phyloP scores from a whole-genome alignment of 2,329 filamentous ascomycete genomes.

The Aspergillus caelatus region DNA sequence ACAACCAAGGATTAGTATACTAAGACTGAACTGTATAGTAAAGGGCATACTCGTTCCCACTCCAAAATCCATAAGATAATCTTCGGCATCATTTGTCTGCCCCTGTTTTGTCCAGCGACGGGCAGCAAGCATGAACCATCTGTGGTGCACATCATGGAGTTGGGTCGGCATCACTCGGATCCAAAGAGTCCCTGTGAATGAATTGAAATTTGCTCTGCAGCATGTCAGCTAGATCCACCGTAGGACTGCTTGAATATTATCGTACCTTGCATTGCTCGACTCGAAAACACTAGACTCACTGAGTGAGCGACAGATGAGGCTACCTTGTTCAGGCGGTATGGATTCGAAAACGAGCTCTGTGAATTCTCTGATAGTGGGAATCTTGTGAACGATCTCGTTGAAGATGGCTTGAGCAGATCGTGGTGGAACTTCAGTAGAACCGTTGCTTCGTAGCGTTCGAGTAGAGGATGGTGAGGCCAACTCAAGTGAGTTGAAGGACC shows the following conservation, averaged over 20 bases:
- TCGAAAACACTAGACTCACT: background rate
- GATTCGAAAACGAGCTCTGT: background rate
- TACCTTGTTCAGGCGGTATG: background rate
- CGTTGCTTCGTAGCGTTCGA: background rate
- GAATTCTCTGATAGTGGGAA: background rate
- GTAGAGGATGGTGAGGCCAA: background rate
- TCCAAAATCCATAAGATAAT: background rate
- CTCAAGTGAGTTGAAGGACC: too few relatives aligned
- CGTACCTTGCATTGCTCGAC: background rate
- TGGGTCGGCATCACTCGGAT: background rate
- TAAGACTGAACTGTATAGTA: background rate
- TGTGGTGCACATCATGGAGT: background rate
- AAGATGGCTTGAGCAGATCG: background rate
- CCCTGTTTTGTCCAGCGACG: background rate
- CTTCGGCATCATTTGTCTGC: background rate
- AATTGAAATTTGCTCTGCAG: background rate
- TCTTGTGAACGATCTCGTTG: background rate
- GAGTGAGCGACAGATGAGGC: background rate
- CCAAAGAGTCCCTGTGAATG: background rate
- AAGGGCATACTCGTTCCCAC: constrained; percentile 6
- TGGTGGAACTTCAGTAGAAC: background rate
- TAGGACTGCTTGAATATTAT: background rate
- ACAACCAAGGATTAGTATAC: background rate
- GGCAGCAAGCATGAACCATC: background rate
- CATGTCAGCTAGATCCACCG: background rate